phyloP scores from a whole-genome alignment of 208 protist species.

The Leptomonas seymouri region DNA sequence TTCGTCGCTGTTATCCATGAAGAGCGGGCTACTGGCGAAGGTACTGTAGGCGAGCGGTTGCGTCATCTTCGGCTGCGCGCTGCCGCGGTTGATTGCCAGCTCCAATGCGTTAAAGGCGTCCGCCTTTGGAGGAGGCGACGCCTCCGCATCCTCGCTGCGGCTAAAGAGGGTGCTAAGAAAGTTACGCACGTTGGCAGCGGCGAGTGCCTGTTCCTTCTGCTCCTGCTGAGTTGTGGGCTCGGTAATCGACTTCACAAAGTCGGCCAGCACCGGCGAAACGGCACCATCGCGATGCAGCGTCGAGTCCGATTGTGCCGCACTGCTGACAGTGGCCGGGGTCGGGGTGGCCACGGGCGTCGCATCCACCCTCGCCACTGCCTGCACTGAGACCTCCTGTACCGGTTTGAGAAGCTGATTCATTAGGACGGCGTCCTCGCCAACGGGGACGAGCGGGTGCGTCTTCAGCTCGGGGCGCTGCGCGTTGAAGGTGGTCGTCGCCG shows the following conservation, averaged over 20 bases:
- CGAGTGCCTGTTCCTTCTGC: conserved; percentile 22
- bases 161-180: conserved; percentile 43
- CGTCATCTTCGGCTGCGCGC: conserved; percentile 20
- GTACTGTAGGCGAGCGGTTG: conserved; percentile 34
- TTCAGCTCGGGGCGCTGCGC: conserved; percentile 5
- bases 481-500: not conserved
- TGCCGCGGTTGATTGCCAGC: conserved; percentile 28
- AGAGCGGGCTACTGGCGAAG: conserved; percentile 38
- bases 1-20: conserved; percentile 50
- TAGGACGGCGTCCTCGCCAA: conserved; percentile 21
- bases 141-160: conserved; percentile 4
- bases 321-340: not conserved
- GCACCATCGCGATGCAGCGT: not conserved
- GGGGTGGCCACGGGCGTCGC: not conserved
- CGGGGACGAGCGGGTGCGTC: conserved; percentile 35
- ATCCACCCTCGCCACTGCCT: not conserved
- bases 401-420: conserved; percentile 3
- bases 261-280: conserved; percentile 10
- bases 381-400: conserved; percentile 2
- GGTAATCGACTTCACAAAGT: conserved; percentile 33
- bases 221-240: conserved; percentile 25
- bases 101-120: conserved; percentile 44
- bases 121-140: conserved; percentile 15
- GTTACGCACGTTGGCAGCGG: conserved; percentile 36
- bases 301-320: not conserved